These are phyloP conservation scores for Sphaerostilbella broomeana DNA, from an alignment of 2,329 filamentous ascomycete genomes.

Conservation along the genomic window DNA sequence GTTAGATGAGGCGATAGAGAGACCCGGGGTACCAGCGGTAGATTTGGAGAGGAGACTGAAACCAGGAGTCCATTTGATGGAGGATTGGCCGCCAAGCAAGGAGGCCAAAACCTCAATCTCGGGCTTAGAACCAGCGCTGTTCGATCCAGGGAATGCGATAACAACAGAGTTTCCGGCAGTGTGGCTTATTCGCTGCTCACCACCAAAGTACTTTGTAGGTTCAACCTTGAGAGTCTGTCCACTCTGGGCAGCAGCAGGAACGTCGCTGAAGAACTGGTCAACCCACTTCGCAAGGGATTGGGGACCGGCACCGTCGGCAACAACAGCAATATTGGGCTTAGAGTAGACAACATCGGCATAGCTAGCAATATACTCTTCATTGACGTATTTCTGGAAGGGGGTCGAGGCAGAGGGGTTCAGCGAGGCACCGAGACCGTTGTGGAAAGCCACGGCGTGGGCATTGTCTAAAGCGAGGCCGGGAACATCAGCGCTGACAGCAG, in stretches of 20 bases:
- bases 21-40: slow-evolving; percentile 57
- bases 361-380: slow-evolving; percentile 63
- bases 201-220: slow-evolving; percentile 83
- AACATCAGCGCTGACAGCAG: slow-evolving; percentile 57
- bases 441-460: slow-evolving; percentile 82
- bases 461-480: slow-evolving; percentile 72
- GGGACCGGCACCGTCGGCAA: slow-evolving; percentile 80
- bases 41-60: slow-evolving; percentile 87
- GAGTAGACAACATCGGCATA: slow-evolving; percentile 76
- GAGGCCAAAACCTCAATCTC: slow-evolving; percentile 82
- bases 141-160: slow-evolving; percentile 87
- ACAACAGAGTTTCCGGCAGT: slow-evolving; percentile 73
- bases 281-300: slow-evolving; percentile 81
- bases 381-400: slow-evolving; percentile 73
- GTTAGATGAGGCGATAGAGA: slow-evolving; percentile 68
- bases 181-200: slow-evolving; percentile 83
- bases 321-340: slow-evolving; percentile 85
- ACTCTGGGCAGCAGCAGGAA: slow-evolving; percentile 49
- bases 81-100: slow-evolving; percentile 82
- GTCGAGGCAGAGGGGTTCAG: slow-evolving; percentile 66
- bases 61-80: slow-evolving; percentile 91
- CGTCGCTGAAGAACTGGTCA: slow-evolving; percentile 78
- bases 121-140: slow-evolving; percentile 76
- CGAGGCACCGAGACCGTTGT: slow-evolving; percentile 80
- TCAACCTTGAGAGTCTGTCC: slow-evolving; percentile 50